Evolutionary conservation across 257 asterid species (phyloP), one percentile per base, ranked within the genome.

Genomic region (Avicennia marina): DNA sequence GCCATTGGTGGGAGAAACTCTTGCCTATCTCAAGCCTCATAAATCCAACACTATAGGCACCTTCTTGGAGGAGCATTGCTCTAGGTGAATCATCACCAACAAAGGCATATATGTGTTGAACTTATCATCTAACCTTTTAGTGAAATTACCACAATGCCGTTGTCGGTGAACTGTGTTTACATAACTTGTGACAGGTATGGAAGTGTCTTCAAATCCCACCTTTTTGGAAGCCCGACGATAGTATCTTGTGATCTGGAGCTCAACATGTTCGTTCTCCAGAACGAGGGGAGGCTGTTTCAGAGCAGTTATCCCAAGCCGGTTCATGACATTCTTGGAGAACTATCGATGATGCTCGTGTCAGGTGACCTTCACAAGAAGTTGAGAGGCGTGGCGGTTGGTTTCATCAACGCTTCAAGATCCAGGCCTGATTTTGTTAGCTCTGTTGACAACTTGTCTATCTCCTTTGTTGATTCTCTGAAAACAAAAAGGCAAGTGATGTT

Each of bases 1-100:
- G 68, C 96, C 96, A 39, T 66, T 85, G 0, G 0, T 89, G 1
- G 95, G 96, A 21, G 94, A 89, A 66, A 81, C 96, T 5, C 60
- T 85, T n/a, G 75, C 65, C 19, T 89, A 44, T 58, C 86, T 85
- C 54, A 70, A 74, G 47, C 72, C 96, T 0, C 96, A 85, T 45
- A 65, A 62, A 39, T 83, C 96, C 6, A 77, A 70, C 72, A 63
- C 82, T 15, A 18, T 72, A 0, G 88, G 95, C 64, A 46, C 6
- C 63, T 87, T 75, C 76, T 67, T 88, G 64, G 73, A 81, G 38
- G 39, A 81, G 22, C 94, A 53, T 41, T 65, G 89, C 64, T 73
- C 83, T 0, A 76, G 79, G 89, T 73, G 11, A 65, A 22, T 4
- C 15, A 38, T 17, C 25, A 19, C 13, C 21, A 15, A 40, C 4